Conservation (phyloP, 2,329 filamentous ascomycete genomes). For the Tolypocladium ophioglossoides region DNA sequence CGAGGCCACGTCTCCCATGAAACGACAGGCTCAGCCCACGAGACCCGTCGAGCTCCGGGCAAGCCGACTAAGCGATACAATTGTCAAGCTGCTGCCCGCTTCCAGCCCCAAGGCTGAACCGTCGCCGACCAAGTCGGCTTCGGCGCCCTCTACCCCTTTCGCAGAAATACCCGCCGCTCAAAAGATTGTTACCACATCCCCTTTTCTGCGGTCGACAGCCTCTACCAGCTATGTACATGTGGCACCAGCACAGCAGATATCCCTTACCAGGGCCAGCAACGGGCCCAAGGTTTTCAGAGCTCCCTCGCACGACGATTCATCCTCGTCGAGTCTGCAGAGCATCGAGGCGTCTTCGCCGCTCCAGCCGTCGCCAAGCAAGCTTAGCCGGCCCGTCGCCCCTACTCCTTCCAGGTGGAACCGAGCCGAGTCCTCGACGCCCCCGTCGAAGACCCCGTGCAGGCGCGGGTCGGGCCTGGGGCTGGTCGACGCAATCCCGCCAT, state of each 20-base stretch:
- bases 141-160: constrained; percentile 15
- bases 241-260: background rate
- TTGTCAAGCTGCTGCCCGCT: constrained; percentile 18
- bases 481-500: constrained; percentile 7
- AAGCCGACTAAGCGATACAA: constrained; percentile 15
- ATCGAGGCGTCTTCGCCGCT: background rate
- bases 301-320: background rate
- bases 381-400: background rate
- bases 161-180: constrained; percentile 4
- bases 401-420: constrained; percentile 11
- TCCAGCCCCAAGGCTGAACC: constrained; percentile 11
- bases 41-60: constrained; percentile 15
- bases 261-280: background rate
- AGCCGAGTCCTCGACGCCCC: constrained; percentile 12
- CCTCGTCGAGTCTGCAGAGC: background rate
- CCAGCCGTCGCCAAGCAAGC: background rate
- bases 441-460: constrained; percentile 3
- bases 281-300: background rate
- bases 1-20: constrained; percentile 19
- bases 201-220: background rate
- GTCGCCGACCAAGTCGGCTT: constrained; percentile 19
- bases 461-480: constrained; percentile 10
- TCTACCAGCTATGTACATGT: background rate
- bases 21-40: constrained; percentile 15
- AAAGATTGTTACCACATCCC: background rate